Conservation (phyloP, 2,329 filamentous ascomycete genomes). For the Pseudogymnoascus sp. region DNA sequence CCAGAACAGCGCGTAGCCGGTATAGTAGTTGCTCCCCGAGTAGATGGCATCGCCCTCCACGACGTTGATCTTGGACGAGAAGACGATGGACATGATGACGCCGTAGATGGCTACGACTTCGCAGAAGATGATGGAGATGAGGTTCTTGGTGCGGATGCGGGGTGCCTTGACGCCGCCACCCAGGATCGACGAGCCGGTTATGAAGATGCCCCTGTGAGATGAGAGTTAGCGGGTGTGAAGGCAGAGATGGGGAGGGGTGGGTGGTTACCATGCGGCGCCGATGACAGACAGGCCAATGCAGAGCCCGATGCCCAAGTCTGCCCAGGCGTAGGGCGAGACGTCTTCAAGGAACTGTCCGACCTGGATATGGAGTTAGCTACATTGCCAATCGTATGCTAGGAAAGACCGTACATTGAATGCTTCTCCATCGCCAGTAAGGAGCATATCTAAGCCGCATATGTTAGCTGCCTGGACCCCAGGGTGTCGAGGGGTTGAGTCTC, state of each 20-base stretch:
- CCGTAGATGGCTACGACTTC: constrained; percentile 99
- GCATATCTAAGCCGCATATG: constrained; percentile 67
- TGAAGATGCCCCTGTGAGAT: constrained; percentile 83
- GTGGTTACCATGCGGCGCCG: constrained; percentile 82
- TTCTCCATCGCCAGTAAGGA: constrained; percentile 95
- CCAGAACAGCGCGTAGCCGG: constrained; percentile 95
- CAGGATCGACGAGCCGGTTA: constrained; percentile 94
- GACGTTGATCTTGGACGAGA: constrained; percentile 76
- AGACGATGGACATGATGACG: constrained; percentile 99
- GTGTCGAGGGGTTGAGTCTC: constrained; percentile 37
- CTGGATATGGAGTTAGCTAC: constrained; percentile 39
- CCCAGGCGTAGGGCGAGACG: constrained; percentile 92
- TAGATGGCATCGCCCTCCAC: constrained; percentile 60
- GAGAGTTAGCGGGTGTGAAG: constrained; percentile 14
- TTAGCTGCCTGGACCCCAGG: constrained; percentile 22
- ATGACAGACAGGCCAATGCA: constrained; percentile 96
- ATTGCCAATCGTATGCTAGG: constrained; percentile 10
- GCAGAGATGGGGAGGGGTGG: background rate
- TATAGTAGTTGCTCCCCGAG: constrained; percentile 80
- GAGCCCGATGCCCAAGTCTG: constrained; percentile 79
- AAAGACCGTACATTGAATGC: constrained; percentile 71
- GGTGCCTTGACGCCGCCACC: constrained; percentile 95
- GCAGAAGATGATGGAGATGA: constrained; percentile 99
- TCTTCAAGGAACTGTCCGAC: constrained; percentile 91
- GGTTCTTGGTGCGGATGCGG: constrained; percentile 96